Percentiles rank a stretch among this genome's conserved stretches.
Evolutionary conservation across 176 grass and related monocot genomes (phyloP).

Genomic region (Oryza rufipogon): DNA sequence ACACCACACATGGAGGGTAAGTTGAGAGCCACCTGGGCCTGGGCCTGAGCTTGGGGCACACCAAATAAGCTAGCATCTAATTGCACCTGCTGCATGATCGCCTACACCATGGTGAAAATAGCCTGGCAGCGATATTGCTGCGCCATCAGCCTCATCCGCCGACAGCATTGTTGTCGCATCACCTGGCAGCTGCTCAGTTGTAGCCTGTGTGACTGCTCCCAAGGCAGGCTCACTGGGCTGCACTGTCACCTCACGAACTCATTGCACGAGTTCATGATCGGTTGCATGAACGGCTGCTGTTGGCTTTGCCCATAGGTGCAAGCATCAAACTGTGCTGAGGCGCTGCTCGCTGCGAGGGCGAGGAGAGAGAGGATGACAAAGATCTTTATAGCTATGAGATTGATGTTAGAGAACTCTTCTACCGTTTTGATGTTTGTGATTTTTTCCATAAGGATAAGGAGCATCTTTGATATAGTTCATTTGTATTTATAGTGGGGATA

Average conservation of each 20-base stretch:
- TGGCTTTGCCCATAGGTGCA: neutral
- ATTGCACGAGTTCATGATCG: neutral
- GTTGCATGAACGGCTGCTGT: neutral
- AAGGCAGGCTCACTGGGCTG: neutral
- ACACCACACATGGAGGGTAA: neutral
- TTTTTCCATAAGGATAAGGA: neutral
- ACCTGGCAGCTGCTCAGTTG: neutral
- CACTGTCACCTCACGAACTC: neutral
- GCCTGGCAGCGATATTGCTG: neutral
- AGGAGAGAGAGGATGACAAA: neutral
- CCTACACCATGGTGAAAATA: conserved; percentile 17
- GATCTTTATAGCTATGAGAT: neutral
- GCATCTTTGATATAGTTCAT: neutral
- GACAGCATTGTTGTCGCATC: conserved; percentile 16
- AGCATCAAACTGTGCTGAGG: neutral
- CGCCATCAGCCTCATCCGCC: neutral
- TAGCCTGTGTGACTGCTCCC: neutral
- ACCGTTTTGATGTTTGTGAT: neutral
- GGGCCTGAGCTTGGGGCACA: neutral
- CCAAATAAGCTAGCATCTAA: neutral
- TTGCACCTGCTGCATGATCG: neutral
- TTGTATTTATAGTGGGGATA: neutral
- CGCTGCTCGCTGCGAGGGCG: neutral
- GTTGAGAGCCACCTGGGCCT: neutral
- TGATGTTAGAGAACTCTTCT: neutral